These are phyloP conservation scores for Globisporangium cylindrosporum DNA, from an alignment of 352 stramenopile species.

Conservation along the genomic window DNA sequence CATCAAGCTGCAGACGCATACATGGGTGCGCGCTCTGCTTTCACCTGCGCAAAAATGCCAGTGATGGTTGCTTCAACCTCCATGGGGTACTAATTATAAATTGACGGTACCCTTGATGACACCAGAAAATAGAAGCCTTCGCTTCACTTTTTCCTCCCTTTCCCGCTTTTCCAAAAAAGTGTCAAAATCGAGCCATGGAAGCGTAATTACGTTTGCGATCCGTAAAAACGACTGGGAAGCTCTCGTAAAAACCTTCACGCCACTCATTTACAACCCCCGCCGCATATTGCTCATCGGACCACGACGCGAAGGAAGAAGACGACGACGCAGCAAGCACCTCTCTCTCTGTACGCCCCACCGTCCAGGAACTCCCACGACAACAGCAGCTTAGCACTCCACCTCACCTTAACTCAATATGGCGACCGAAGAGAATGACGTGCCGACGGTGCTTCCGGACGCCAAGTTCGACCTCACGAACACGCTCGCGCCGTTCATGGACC, in stretches of 20 bases:
- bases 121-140: not conserved
- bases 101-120: constrained; percentile 10
- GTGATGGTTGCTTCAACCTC: not conserved
- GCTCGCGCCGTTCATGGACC: constrained; percentile 94
- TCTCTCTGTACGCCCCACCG: not conserved
- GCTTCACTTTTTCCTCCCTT: not conserved
- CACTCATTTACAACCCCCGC: constrained; percentile 38
- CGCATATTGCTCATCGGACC: constrained; percentile 8
- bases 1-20: no score
- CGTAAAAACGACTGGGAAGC: constrained; percentile 17
- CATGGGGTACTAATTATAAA: constrained; percentile 2
- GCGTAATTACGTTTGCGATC: constrained; percentile 25
- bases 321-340: constrained; percentile 2
- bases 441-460: constrained; percentile 50
- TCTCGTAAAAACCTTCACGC: constrained; percentile 23
- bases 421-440: constrained; percentile 41
- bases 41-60: not conserved
- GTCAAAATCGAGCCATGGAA: not conserved
- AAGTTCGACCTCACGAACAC: constrained; percentile 94
- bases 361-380: constrained; percentile 6
- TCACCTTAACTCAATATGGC: constrained; percentile 24
- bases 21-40: not conserved
- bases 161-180: not conserved
- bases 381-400: not conserved
- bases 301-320: constrained; percentile 11